Evolutionary conservation across 2,329 filamentous ascomycete genomes (phyloP), one percentile per base, ranked within the genome.

Genomic region (Aspergillus costaricaensis): DNA sequence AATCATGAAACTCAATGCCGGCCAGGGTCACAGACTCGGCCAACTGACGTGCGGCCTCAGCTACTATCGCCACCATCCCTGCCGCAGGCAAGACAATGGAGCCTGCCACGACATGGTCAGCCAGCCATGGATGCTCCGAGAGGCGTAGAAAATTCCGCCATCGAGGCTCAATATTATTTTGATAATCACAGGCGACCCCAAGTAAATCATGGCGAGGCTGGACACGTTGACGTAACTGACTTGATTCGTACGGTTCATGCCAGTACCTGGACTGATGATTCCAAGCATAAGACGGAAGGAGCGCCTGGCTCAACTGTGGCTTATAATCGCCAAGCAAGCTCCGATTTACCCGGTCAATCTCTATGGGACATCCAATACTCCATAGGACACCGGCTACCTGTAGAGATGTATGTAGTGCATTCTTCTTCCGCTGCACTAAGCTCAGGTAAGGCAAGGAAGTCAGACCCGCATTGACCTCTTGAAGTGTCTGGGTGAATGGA

Each of bases 61-160:
- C 64, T 2, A 63, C 67, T 60, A 68, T 71, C 15, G 62, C 64
- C 32, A 68, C 43, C 49, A 67, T 65, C 14, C 69, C 70, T 1
- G 68, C 68, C 4, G 62, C 66, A 2, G 71, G 71, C 55, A 66
- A 71, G 9, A 72, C 59, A 27, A 68, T 62, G 1, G 62, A 59
- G 2, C 64, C 66, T 2, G 60, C 60, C 2, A 71, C 60, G 17
- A 77, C 68, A 55, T 84, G 82, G 58, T 84, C 79, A 0, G 69
- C 68, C 5, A 83, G 63, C 83, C 83, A 85, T 9, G 69, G 70
- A 27, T 62, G 55, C n/a, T 72, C 67, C 0, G 61, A 64, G 1
- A 80, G 58, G 0, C 74, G 74, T 6, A 82, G 68, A 21, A 80
- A 70, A 50, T 81, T 80, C 12, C 81, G 73, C 82, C 82, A 84